Conservation (phyloP, 257 asterid species). For the Nicotiana tabacum region DNA sequence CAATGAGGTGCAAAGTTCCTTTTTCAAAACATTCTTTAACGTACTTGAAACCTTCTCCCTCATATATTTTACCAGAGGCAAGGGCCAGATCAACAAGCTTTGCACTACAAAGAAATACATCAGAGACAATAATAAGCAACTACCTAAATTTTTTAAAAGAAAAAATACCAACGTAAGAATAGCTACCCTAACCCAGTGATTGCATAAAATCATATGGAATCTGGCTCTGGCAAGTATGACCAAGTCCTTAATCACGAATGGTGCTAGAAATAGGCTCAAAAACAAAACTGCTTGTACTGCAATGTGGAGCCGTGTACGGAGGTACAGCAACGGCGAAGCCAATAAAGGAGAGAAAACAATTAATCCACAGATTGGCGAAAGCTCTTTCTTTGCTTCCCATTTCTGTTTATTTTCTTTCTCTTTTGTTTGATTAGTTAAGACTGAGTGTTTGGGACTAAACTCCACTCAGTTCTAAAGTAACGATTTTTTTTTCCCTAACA, state of each 20-base stretch:
- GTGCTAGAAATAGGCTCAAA: neutral
- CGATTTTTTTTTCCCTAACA: neutral
- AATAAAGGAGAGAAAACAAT: neutral
- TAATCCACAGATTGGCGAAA: neutral
- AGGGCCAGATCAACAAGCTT: slow-evolving; percentile 93
- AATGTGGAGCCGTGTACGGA: neutral
- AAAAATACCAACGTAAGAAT: neutral
- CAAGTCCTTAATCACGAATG: neutral
- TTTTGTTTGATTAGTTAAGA: neutral
- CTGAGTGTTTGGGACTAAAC: neutral
- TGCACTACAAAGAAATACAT: slow-evolving; percentile 41
- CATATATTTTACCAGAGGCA: slow-evolving; percentile 73
- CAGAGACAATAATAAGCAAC: slow-evolving; percentile 3
- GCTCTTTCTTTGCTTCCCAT: neutral
- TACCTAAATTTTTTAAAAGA: neutral
- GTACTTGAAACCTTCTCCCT: slow-evolving; percentile 74
- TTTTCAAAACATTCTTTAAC: slow-evolving; percentile 61
- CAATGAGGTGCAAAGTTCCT: slow-evolving; percentile 85
- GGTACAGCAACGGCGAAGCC: neutral
- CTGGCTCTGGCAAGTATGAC: neutral
- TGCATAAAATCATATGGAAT: neutral
- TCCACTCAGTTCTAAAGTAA: neutral
- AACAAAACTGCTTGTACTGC: neutral
- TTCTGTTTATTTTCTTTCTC: neutral
- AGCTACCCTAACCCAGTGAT: neutral